Percentiles rank a stretch among this genome's conserved stretches.
Evolutionary conservation across 208 protist species (phyloP).

Genomic region (Angomonas ambiguus): DNA sequence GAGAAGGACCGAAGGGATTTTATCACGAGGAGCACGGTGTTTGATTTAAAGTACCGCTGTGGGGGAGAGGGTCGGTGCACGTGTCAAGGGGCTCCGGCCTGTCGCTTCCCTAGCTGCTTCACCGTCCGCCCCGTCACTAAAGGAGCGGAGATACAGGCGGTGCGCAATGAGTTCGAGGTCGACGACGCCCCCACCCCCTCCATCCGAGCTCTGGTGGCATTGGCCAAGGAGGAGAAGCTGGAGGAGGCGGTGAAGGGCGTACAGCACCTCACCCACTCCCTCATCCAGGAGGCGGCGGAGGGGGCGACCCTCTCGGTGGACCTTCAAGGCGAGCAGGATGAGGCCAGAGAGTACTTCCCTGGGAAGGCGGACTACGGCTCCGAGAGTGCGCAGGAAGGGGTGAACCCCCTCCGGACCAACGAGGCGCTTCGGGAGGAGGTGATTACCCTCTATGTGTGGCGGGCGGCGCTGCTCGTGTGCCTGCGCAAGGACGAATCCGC

Average conservation of each 20-base stretch:
- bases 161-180: conserved; percentile 54
- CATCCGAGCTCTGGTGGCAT: conserved; percentile 39
- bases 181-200: conserved; percentile 44
- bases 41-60: conserved; percentile 74
- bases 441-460: conserved; percentile 63
- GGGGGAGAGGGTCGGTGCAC: conserved; percentile 70
- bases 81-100: conserved; percentile 29
- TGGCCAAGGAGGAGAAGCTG: conserved; percentile 46
- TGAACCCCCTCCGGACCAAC: conserved; percentile 49
- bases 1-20: conserved; percentile 28
- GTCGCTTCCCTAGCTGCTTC: conserved; percentile 76
- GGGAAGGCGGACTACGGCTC: conserved; percentile 28
- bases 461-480: conserved; percentile 76
- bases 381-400: conserved; percentile 28
- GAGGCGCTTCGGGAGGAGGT: conserved; percentile 52
- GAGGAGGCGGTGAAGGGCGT: conserved; percentile 54
- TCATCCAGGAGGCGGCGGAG: conserved; percentile 26
- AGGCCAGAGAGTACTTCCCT: conserved; percentile 25
- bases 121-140: conserved; percentile 69
- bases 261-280: conserved; percentile 29
- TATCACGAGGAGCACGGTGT: conserved; percentile 44
- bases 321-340: conserved; percentile 22
- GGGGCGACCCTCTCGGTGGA: conserved; percentile 27
- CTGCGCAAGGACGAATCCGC: conserved; percentile 59
- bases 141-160: conserved; percentile 62